Evolutionary conservation across 2,329 filamentous ascomycete genomes (phyloP), one percentile per base, ranked within the genome.

Genomic region (Cladosporium oxysporum): DNA sequence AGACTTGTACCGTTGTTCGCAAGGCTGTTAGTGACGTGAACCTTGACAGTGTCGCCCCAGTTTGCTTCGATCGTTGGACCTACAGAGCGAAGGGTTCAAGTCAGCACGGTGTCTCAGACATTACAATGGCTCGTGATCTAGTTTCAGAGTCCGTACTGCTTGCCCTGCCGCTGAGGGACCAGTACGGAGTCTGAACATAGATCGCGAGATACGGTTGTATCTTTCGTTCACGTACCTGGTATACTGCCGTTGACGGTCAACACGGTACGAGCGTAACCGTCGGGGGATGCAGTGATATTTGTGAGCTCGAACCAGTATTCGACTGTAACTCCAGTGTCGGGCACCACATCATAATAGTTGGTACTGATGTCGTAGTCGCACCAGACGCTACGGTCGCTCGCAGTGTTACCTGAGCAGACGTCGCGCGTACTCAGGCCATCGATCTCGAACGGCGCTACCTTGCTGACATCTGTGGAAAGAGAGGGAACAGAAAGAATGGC

Each of bases 1-100:
- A 85, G 78, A 6, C 80, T 75, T 8, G 83, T 85, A 35, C 83
- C 83, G 60, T 85, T 83, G 41, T 78, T 72, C 11, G 69, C 65
- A 11, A 82, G 75, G 28, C 74, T 77, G 62, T 82, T 76, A 26
- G 41, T 33, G 53, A 60, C 18, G 41, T 76, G 71, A 26, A 76
- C 73, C 12, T 77, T 73, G 47, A 80, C 69, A 11, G 71, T 74
- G 67, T 80, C 79, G 5, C 66, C 65, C 79, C 79, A 79, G 59
- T 79, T 74, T 3, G 79, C 81, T 16, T 75, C 76, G 53, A 83
- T 79, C 55, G 80, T 79, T 6, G 83, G 82, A 10, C 82, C 37
- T 41, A 16, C 16, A 41, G 37, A 41, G 37, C 16, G 16, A 41
- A n/a, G 14, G 6, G 16, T 2, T 14, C 16, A 41, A 41, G 37